phyloP scores from a whole-genome alignment of 2,329 filamentous ascomycete genomes.

The Fonsecaea multimorphosa region DNA sequence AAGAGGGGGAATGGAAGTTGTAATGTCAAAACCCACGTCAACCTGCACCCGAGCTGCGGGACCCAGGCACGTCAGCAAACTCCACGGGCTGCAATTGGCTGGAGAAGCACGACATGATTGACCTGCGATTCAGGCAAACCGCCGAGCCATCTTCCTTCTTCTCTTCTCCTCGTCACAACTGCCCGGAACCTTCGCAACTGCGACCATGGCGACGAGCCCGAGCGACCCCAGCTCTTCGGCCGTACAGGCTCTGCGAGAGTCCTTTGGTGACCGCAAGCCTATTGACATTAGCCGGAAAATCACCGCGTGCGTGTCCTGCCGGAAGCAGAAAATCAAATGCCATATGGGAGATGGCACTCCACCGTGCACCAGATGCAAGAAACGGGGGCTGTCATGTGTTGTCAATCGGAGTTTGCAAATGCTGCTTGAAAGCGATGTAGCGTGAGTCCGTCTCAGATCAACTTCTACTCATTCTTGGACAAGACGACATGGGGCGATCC shows the following conservation, averaged over 20 bases:
- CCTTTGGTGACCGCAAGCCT: constrained; percentile 46
- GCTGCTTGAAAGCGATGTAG: constrained; percentile 41
- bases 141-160: too few relatives aligned
- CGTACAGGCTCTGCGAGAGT: constrained; percentile 42
- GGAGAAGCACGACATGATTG: constrained; percentile 12
- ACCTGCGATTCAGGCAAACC: neutral
- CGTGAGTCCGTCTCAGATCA: constrained; percentile 15
- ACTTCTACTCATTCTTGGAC: neutral
- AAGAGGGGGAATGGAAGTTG: neutral
- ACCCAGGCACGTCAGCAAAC: constrained; percentile 11
- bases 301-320: constrained; percentile 43
- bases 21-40: neutral
- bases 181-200: neutral
- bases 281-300: constrained; percentile 47
- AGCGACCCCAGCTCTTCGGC: constrained; percentile 27
- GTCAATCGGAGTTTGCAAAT: constrained; percentile 60
- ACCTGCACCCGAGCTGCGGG: neutral
- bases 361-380: constrained; percentile 56
- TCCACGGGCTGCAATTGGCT: neutral
- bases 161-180: neutral
- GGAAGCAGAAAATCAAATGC: constrained; percentile 60
- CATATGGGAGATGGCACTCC: constrained; percentile 56
- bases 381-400: constrained; percentile 57
- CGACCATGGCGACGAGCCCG: constrained; percentile 7
- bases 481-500: neutral